Evolutionary conservation across 2,329 filamentous ascomycete genomes (phyloP).

Genomic region (Phialophora verrucosa): DNA sequence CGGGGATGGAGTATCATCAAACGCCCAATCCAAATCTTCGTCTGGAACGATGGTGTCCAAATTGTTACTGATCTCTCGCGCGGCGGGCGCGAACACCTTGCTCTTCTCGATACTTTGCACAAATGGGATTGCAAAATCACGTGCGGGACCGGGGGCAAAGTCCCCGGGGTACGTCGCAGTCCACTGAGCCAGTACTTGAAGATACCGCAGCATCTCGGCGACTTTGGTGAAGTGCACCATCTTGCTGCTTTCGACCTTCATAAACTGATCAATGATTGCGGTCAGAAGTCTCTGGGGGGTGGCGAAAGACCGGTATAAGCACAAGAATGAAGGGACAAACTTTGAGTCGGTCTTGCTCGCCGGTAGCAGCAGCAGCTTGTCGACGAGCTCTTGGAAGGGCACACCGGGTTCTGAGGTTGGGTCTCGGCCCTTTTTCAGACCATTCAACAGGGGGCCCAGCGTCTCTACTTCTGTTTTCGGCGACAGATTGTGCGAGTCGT

Average conservation of each 20-base stretch:
- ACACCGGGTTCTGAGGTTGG: conserved; percentile 47
- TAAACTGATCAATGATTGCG: conserved; percentile 67
- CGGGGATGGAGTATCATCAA: conserved; percentile 64
- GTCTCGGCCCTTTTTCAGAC: conserved; percentile 40
- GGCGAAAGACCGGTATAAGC: conserved; percentile 91
- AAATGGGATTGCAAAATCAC: conserved; percentile 74
- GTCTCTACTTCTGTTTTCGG: conserved; percentile 24
- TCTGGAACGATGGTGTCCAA: conserved; percentile 79
- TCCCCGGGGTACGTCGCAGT: conserved; percentile 88
- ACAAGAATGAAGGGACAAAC: conserved; percentile 86
- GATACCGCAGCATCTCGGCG: conserved; percentile 79
- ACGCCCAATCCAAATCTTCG: conserved; percentile 93
- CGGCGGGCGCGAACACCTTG: conserved; percentile 81
- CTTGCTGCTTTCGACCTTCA: conserved; percentile 74
- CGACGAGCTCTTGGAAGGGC: conserved; percentile 73
- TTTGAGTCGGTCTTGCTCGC: conserved; percentile 88
- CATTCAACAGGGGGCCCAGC: conserved; percentile 14
- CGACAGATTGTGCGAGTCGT: conserved; percentile 34
- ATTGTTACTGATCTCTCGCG: conserved; percentile 78
- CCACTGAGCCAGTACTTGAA: conserved; percentile 87
- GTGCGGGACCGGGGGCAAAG: conserved; percentile 79
- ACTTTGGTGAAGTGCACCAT: conserved; percentile 78
- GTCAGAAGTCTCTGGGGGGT: conserved; percentile 78
- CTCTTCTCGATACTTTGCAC: conserved; percentile 74
- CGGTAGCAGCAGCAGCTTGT: conserved; percentile 80